phyloP scores from a whole-genome alignment of 2,329 filamentous ascomycete species.

The Pseudogymnoascus sp. region DNA sequence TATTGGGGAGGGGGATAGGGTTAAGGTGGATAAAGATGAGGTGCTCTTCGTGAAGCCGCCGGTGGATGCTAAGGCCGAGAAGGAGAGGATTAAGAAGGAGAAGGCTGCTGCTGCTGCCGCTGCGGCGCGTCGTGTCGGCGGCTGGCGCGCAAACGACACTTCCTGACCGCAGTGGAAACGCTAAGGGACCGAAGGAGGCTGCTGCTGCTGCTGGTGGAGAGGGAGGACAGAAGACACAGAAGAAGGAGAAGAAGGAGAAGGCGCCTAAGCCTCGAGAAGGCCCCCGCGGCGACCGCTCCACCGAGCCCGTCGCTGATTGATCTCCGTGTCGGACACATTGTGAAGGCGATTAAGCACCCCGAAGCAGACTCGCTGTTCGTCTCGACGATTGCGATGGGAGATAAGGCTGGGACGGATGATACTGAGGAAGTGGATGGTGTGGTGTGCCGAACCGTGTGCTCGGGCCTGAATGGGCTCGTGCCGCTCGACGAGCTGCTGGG shows the following conservation, averaged over 20 bases:
- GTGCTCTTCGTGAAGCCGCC: conserved; percentile 84
- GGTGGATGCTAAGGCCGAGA: conserved; percentile 87
- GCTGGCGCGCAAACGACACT: conserved; percentile 43
- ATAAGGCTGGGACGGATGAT: conserved; percentile 77
- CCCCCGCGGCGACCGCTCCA: conserved; percentile 62
- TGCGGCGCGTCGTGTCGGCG: conserved; percentile 29
- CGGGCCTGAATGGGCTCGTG: conserved; percentile 85
- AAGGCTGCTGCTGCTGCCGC: conserved; percentile 65
- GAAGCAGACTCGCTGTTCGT: conserved; percentile 96
- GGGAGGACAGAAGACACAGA: conserved; percentile 47
- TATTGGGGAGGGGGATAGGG: conserved; percentile 65
- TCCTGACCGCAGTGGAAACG: conserved; percentile 53
- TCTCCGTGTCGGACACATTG: conserved; percentile 91
- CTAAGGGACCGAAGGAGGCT: conserved; percentile 35
- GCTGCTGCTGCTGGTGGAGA: conserved; percentile 31
- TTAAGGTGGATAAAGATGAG: conserved; percentile 70
- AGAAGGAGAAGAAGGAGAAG: conserved; percentile 90
- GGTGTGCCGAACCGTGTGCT: conserved; percentile 91
- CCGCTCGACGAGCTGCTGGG: conserved; percentile 95
- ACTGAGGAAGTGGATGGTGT: conserved; percentile 88
- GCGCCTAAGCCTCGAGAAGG: conserved; percentile 67
- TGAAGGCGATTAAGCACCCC: conserved; percentile 91
- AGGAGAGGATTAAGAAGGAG: conserved; percentile 94
- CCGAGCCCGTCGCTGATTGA: conserved; percentile 84
- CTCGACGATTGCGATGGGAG: conserved; percentile 90